Base-by-base conservation (phyloP, 768 basidiomycete genomes). In the Sarcodon aspratus region DNA sequence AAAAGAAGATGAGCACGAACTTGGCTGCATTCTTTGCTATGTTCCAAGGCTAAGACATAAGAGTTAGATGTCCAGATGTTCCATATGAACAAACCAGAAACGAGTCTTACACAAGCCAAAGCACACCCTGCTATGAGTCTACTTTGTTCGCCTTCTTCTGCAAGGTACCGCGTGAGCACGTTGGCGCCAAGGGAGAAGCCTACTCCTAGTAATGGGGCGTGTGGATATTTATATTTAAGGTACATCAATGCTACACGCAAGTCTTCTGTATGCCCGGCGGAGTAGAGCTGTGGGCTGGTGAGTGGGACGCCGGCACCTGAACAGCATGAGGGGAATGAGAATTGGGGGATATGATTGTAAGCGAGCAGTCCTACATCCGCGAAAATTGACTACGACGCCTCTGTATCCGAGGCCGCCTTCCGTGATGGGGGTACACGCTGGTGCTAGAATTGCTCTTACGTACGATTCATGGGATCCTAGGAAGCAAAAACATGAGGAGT, bases 121-220 rank as follows among this genome's bases (percentile, higher is more conserved):
- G 74, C 77, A 65, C 81, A 83, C 32, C 77, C 85, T 4, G 81
- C 78, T 47, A 64, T 64, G 33, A 92, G 62, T 51, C 84, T 75
- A 57, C 78, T 76, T 17, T 68, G 57, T 35, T 69, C 69, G 11
- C 85, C 81, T 60, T 95, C 86, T 66, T 95, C 85, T 5, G 85
- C 91, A 46, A 94, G 67, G 63, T 96, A 96, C 53, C 89, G 76
- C 33, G 91, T 85, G 56, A 98, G 66, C 34, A 97, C 85, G 61
- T 89, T 91, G 38, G 93, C 87, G 38, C 95, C 96, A 35, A 99
- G 76, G 4, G 92, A 96, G 70, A 95, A 98, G 7, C 94, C 91
- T 9, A 96, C 65, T 11, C 88, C 95, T 13, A 95, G 65, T 35
- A 97, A 68, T 3, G 84, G 87, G 0, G 95, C 90, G 9, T 73